These are phyloP conservation scores for Penicillium sp. DNA, from an alignment of 2,329 filamentous ascomycete species.

Conservation along the genomic window DNA sequence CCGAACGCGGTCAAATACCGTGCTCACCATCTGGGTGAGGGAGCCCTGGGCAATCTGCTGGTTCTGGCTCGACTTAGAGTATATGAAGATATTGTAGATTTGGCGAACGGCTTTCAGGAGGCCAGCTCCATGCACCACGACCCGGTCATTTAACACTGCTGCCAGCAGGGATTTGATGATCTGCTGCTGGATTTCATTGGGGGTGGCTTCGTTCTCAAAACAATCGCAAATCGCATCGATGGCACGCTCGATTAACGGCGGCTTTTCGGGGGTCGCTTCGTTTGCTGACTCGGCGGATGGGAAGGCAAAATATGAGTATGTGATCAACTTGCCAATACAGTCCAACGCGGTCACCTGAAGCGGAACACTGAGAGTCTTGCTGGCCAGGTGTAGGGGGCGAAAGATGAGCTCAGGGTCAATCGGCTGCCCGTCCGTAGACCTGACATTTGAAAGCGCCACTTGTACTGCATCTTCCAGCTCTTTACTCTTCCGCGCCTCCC, in stretches of 20 bases:
- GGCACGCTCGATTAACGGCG: constrained; percentile 89
- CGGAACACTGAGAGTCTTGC: constrained; percentile 78
- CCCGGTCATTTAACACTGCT: constrained; percentile 96
- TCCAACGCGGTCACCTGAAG: constrained; percentile 89
- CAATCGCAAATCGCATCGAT: constrained; percentile 99
- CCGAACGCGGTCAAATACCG: constrained; percentile 94
- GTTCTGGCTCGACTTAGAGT: constrained; percentile 90
- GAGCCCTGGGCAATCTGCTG: constrained; percentile 97
- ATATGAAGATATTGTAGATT: constrained; percentile 97
- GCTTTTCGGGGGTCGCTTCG: constrained; percentile 38
- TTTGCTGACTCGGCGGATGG: constrained; percentile 47
- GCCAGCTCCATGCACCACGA: constrained; percentile 94
- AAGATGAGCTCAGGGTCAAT: constrained; percentile 93
- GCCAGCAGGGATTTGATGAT: constrained; percentile 96
- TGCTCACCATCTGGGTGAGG: constrained; percentile 96
- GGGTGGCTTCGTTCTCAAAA: constrained; percentile 93
- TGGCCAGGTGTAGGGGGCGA: constrained; percentile 83
- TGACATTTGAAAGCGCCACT: constrained; percentile 79
- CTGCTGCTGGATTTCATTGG: constrained; percentile 89
- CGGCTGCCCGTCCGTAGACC: constrained; percentile 73
- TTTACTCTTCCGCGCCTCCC: constrained; percentile 84
- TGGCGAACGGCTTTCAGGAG: constrained; percentile 94
- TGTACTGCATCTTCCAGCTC: constrained; percentile 78
- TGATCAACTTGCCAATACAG: constrained; percentile 98
- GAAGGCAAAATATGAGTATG: constrained; percentile 94